Base-by-base conservation (phyloP, 2,329 filamentous ascomycete species). In the Aureobasidium sp. region DNA sequence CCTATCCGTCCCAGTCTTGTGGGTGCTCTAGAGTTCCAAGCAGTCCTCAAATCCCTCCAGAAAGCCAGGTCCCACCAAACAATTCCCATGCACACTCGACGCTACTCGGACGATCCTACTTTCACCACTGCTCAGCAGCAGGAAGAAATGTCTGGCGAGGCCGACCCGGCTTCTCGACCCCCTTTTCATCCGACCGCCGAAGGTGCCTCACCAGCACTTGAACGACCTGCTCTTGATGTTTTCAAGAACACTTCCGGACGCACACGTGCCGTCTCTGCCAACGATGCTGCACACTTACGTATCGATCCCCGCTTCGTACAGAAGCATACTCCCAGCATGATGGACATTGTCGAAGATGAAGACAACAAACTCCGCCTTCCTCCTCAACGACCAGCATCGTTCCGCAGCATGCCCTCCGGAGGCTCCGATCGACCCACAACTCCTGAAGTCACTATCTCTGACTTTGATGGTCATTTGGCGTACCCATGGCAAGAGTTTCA, bases 1-100 rank as follows among this genome's bases (percentile, higher is more conserved):
- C 89, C 91, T 0, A 97, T 99, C 65, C 83, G 94, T 47, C 93
- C 94, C 1, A 97, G 94, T 77, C 78, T 99, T 50, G 88, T 99
- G 3, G 94, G 94, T 47, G 94, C 90, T 9, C 79, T 99, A 62
- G 94, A 99, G 74, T 99, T 99, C 68, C 84, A 92, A 67, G 93
- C 93, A 2, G 88, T 96, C 3, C 78, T 99, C 49, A 88, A 90
- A n/a, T 91, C 91, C 3, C 76, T 99, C 62, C 87, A 95, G 69
- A 89, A 86, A 66, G 89, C 91, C 61, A 85, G 89, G 69, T 94
- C 90, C 65, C 83, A 89, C 30, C 85, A 86, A 67, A 82, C 88
- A 21, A 83, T 86, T 47, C 83, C 86, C 2, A 86, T 96, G 64
- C 81, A 86, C 65, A 75, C 85, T 29, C 83, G 88, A 63, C 84